Percentiles rank a stretch among this genome's conserved stretches.
Evolutionary conservation across 2,329 filamentous ascomycete genomes (phyloP).

Genomic region (Colletotrichum eleusines): DNA sequence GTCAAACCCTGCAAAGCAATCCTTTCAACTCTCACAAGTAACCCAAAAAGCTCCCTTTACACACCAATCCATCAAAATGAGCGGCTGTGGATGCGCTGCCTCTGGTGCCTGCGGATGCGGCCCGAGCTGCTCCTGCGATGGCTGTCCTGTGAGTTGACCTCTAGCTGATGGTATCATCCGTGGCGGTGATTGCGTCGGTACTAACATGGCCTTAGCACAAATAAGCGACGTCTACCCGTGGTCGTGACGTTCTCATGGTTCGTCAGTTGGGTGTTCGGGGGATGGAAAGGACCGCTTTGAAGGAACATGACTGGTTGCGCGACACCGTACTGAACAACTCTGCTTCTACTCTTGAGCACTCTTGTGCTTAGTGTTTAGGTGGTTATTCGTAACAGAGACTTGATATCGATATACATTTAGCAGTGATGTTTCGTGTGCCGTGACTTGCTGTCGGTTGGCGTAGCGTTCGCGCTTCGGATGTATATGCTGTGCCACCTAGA

Average conservation of each 20-base stretch:
- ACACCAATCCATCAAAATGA: constrained; percentile 51
- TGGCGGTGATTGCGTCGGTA: neutral
- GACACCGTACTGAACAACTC: neutral
- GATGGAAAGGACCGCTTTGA: neutral
- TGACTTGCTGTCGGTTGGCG: neutral
- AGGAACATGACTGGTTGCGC: neutral
- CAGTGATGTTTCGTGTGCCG: neutral
- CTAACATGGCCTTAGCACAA: constrained; percentile 28
- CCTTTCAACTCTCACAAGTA: neutral
- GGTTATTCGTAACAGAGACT: constrained; percentile 7
- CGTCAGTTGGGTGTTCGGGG: neutral
- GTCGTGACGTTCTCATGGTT: neutral
- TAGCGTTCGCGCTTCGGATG: neutral
- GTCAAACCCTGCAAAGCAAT: neutral
- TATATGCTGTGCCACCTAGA: neutral
- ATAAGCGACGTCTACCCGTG: constrained; percentile 17
- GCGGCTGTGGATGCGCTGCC: constrained; percentile 57
- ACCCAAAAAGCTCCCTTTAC: constrained; percentile 3
- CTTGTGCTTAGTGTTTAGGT: neutral
- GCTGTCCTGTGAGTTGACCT: constrained; percentile 57
- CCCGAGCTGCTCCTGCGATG: constrained; percentile 55
- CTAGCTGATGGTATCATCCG: constrained; percentile 6
- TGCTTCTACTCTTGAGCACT: constrained; percentile 1
- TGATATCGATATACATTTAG: neutral
- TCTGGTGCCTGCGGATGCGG: constrained; percentile 58